Evolutionary conservation across 495 filamentous ascomycete species (phyloP).

Genomic region (Aspergillus ostianus): DNA sequence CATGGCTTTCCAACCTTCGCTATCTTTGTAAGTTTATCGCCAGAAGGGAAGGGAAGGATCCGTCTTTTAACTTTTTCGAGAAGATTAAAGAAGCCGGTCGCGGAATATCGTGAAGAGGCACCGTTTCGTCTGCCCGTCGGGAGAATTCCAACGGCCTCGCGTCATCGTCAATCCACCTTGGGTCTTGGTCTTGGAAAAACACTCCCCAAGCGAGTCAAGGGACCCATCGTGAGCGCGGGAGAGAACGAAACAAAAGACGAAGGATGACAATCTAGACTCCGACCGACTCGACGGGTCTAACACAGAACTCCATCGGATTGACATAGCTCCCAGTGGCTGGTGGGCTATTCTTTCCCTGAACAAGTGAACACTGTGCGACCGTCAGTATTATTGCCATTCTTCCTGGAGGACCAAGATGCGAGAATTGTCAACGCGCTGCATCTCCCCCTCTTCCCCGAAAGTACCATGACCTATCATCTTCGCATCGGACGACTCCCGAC

Average conservation of each 20-base stretch:
- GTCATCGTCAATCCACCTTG: constrained; percentile 1
- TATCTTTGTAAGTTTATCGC: too few species aligned
- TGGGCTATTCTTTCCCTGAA: constrained; percentile 4
- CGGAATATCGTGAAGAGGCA: background rate
- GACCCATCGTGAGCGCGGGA: background rate
- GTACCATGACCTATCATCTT: constrained; percentile 19
- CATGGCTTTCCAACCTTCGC: background rate
- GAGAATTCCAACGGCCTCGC: constrained; percentile 7
- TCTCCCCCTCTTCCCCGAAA: background rate
- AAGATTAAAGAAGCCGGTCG: too few species aligned
- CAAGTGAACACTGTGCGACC: constrained; percentile 5
- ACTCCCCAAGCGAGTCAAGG: constrained; percentile 4
- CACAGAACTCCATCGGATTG: constrained; percentile 13
- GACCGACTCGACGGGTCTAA: constrained; percentile 28
- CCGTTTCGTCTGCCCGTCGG: constrained; percentile 6
- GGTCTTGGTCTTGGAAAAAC: background rate
- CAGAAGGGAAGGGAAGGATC: background rate
- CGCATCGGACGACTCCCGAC: constrained; percentile 6
- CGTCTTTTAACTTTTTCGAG: background rate
- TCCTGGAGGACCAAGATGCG: constrained; percentile 5
- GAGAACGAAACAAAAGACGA: constrained; percentile 3
- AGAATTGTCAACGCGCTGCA: background rate
- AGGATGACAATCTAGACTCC: constrained; percentile 24
- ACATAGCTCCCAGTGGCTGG: constrained; percentile 15
- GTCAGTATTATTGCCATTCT: constrained; percentile 6